Conservation (phyloP, 1,284 basidiomycete species). For the Pisolithus thermaeus region DNA sequence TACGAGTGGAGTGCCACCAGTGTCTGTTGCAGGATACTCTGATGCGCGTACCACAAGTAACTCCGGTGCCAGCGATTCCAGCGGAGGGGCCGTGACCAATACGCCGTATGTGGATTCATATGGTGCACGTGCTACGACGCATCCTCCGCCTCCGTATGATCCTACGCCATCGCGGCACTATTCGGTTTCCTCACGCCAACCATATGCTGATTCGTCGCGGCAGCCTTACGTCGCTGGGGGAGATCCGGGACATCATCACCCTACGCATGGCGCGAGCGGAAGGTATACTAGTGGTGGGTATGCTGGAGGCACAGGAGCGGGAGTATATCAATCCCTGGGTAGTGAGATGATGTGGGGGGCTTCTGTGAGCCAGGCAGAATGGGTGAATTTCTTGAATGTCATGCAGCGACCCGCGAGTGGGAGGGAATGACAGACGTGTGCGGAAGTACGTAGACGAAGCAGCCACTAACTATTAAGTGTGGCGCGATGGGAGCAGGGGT, state of each 20-base stretch:
- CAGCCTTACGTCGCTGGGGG: conserved; percentile 21
- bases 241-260: conserved; percentile 11
- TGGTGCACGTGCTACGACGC: not conserved
- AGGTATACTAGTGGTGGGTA: conserved; percentile 27
- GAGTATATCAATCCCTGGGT: conserved; percentile 37
- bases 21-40: not conserved
- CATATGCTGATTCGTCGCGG: conserved; percentile 26
- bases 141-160: conserved; percentile 9
- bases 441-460: not conserved
- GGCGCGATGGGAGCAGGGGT: too few relatives aligned
- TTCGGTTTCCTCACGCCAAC: conserved; percentile 16
- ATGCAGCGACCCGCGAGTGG: conserved; percentile 35
- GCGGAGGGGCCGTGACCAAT: not conserved
- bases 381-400: conserved; percentile 42
- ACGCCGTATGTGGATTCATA: not conserved
- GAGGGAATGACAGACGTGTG: conserved; percentile 12
- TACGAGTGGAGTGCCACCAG: not conserved
- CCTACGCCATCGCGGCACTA: conserved; percentile 17
- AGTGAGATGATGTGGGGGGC: conserved; percentile 55
- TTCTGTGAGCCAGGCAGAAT: conserved; percentile 54
- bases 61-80: not conserved
- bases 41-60: not conserved
- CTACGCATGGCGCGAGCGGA: conserved; percentile 1
- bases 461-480: not conserved
- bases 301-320: conserved; percentile 19